Base-by-base conservation (phyloP, 441 rosid species). In the Metrosideros polymorpha region DNA sequence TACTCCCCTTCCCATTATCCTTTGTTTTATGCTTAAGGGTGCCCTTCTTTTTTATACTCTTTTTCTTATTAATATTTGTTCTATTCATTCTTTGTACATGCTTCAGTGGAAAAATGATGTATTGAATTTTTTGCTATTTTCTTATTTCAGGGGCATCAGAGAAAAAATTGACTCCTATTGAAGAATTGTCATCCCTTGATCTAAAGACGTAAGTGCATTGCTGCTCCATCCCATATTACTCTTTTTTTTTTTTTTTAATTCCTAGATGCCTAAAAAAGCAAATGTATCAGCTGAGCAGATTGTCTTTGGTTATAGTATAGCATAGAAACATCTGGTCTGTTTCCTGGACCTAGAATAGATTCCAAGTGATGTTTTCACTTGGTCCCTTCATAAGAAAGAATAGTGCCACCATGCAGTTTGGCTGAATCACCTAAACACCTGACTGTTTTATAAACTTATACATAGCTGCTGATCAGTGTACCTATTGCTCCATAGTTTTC, bases 151-250 rank as follows among this genome's bases (percentile, higher is more conserved):
- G 94, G 90, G 93, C 96, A 52, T 92, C 94, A 5, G 96, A 96
- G 87, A 94, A 91, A 90, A 92, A 85, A 86, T 87, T 92, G 90
- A 91, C 93, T 89, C 91, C 97, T 42, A 89, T 94, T 66, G 97
- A 94, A 88, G 96, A 93, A 86, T 93, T 95, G 87, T 89, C 98
- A 55, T 92, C 96, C 86, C 94, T 95, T 85, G 97, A 94, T 90
- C 89, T 94, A 88, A 94, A 95, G 92, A 91, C 96, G 98, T 95
- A 91, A 91, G 93, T 85, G 42, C 76, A 76, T 82, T 43, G 50
- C 27, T 71, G 79, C 79, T 71, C 8, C 79, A 71, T 71, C 47
- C 79, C n/a, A 22, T 43, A 71, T 85, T 53, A 47, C 50, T 66
- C 63, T n/a, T 83, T 76, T 51, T 59, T 25, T 9, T 12, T 82